Base-by-base conservation (phyloP, 371 early-diverging fungal species). In the Nematocida parisii region DNA sequence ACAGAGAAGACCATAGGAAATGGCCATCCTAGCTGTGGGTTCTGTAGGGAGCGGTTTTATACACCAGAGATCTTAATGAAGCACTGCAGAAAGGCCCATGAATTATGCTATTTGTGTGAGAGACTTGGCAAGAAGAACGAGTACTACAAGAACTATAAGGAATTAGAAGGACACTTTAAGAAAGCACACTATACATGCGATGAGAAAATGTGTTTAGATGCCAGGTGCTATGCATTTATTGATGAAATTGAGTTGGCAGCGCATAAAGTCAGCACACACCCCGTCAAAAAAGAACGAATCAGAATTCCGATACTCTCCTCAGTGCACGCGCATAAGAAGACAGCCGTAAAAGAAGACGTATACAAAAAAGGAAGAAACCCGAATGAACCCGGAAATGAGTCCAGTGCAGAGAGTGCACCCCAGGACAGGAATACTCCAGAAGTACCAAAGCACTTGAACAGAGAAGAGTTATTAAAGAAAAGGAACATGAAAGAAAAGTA, bases 91-190 rank as follows among this genome's bases (percentile, higher is more conserved):
- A 72, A 82, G 57, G 46, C 24, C 33, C 87, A 86, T 60, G 82
- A 85, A 60, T 22, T 80, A 18, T 88, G 88, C 66, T 72, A 82
- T 40, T 50, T 85, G 15, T 88, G 88, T 56, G 86, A 86, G 60
- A 40, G 71, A 11, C 24, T 84, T 3, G 86, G 87, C 58, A 67
- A 66, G 22, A 84, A 77, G 60, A 66, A 83, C 52, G 66, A 73
- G 64, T 88, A 81, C 62, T 88, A 85, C 33, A 84, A 71, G 61
- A 73, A 83, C 67, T 86, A 82, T 61, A 20, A 39, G 5, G 85
- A 85, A 42, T 64, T 88, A 18, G 86, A 86, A 71, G 56, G 40
- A 13, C 88, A 88, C 64, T 86, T 81, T 56, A 81, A 71, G 33
- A 83, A 81, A 46, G 54, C 58, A 20, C 88, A 88, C 58, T 86